Conservation (phyloP, 2,329 filamentous ascomycete species). For the Furcasterigmium furcatum region DNA sequence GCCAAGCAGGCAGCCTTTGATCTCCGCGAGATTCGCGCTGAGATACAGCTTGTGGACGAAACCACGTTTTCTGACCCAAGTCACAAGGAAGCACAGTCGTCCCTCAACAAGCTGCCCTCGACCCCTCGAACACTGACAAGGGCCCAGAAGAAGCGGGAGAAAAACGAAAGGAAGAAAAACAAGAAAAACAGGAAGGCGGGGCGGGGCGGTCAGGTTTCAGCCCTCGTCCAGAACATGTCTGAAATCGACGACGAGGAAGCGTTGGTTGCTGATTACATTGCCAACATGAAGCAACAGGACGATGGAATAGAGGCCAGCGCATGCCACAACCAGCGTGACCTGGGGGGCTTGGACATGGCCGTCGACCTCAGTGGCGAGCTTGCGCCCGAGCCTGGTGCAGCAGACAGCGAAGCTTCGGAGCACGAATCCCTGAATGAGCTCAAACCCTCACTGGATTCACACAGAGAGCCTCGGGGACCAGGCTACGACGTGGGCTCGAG, state of each 20-base stretch:
- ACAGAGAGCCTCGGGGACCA: too few species aligned
- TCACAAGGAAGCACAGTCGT: slow-evolving; percentile 2
- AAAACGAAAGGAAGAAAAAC: slow-evolving; percentile 11
- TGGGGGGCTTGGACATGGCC: slow-evolving; percentile 13
- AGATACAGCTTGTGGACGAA: slow-evolving; percentile 25
- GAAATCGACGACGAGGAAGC: slow-evolving; percentile 35
- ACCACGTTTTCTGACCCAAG: background rate
- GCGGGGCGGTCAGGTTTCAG: background rate
- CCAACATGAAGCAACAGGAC: slow-evolving; percentile 51
- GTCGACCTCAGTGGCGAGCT: background rate
- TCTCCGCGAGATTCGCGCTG: slow-evolving; percentile 23
- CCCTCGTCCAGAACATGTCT: background rate
- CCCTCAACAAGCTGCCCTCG: too few species aligned
- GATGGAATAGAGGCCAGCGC: slow-evolving; percentile 55
- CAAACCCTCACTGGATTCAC: too few species aligned
- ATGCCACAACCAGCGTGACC: slow-evolving; percentile 38
- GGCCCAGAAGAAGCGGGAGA: background rate
- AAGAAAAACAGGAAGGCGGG: slow-evolving; percentile 1
- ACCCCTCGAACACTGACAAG: background rate
- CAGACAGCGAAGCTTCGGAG: too few species aligned
- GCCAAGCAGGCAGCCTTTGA: slow-evolving; percentile 11
- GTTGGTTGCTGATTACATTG: slow-evolving; percentile 67
- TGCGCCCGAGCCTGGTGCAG: too few species aligned
- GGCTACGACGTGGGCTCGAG: too few species aligned
- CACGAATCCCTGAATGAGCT: too few species aligned